Conservation (phyloP, 1,284 basidiomycete genomes). For the Fistulina hepatica region DNA sequence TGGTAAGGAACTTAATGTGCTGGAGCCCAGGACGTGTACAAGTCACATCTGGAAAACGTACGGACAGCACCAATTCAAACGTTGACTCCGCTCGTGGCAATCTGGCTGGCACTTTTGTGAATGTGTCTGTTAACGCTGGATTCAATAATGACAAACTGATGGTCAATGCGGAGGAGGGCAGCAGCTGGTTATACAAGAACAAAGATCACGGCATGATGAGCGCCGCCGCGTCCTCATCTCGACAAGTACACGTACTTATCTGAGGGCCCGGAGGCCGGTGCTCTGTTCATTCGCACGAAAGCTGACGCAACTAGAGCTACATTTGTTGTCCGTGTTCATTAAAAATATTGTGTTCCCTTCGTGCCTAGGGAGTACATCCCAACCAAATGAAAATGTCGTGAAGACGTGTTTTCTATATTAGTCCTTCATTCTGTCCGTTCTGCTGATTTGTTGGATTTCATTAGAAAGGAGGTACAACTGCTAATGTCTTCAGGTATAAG, state of each 20-base stretch:
- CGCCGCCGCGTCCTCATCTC: constrained; percentile 87
- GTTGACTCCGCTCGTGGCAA: constrained; percentile 94
- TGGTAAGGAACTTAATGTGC: constrained; percentile 89
- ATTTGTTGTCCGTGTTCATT: too few relatives aligned
- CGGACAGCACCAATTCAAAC: too few relatives aligned
- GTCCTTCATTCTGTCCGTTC: too few relatives aligned
- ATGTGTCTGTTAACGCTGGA: constrained; percentile 98
- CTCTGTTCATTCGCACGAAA: constrained; percentile 87
- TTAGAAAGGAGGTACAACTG: too few relatives aligned
- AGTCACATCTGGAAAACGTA: constrained; percentile 88
- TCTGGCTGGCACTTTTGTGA: constrained; percentile 94
- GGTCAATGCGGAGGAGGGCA: constrained; percentile 92
- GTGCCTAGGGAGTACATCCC: too few relatives aligned
- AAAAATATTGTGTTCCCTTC: too few relatives aligned
- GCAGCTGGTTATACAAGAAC: constrained; percentile 99
- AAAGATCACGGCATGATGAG: constrained; percentile 98
- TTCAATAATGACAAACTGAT: constrained; percentile 99
- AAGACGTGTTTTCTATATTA: too few relatives aligned
- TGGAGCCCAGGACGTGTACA: constrained; percentile 95
- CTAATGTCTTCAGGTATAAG: too few relatives aligned
- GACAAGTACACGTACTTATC: constrained; percentile 97
- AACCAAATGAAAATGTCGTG: too few relatives aligned
- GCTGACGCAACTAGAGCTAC: constrained; percentile 91
- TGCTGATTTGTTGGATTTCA: too few relatives aligned
- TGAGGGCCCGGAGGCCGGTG: constrained; percentile 96